These are phyloP conservation scores for Lactarius hengduanensis DNA, from an alignment of 768 basidiomycete species.

Conservation along the genomic window DNA sequence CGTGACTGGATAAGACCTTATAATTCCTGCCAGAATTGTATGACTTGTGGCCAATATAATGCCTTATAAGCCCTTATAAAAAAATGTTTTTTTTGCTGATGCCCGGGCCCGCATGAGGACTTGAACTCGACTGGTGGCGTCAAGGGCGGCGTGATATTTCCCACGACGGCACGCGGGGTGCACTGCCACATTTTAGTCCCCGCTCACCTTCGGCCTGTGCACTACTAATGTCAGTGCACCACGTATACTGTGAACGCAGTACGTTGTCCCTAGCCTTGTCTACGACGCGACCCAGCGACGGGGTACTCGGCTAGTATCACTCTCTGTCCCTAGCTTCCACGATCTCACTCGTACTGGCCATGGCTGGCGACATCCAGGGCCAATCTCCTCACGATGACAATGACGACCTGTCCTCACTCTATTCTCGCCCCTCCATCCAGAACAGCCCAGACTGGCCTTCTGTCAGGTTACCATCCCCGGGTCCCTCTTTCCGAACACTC, in stretches of 20 bases:
- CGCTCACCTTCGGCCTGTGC: not conserved
- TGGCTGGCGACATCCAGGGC: not conserved
- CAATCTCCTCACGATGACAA: not conserved
- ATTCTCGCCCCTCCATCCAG: not conserved
- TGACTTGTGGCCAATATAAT: too few relatives aligned
- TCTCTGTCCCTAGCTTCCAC: not conserved
- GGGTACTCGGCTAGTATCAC: not conserved
- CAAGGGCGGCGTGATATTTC: not conserved
- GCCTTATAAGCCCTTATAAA: too few relatives aligned
- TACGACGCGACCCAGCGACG: not conserved
- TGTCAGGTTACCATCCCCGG: not conserved
- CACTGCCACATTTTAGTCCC: not conserved
- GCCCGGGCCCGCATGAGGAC: too few relatives aligned
- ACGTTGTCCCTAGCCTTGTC: not conserved
- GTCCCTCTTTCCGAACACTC: not conserved
- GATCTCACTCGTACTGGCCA: not conserved
- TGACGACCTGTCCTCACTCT: not conserved
- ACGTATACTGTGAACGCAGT: not conserved
- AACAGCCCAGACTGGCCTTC: not conserved
- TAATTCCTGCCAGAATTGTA: too few relatives aligned
- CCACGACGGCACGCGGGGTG: not conserved
- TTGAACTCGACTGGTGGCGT: too few relatives aligned
- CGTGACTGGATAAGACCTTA: too few relatives aligned
- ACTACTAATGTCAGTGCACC: not conserved
- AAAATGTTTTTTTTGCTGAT: too few relatives aligned